phyloP scores from a whole-genome alignment of 2,329 filamentous ascomycete genomes.

The Talaromyces sp. region DNA sequence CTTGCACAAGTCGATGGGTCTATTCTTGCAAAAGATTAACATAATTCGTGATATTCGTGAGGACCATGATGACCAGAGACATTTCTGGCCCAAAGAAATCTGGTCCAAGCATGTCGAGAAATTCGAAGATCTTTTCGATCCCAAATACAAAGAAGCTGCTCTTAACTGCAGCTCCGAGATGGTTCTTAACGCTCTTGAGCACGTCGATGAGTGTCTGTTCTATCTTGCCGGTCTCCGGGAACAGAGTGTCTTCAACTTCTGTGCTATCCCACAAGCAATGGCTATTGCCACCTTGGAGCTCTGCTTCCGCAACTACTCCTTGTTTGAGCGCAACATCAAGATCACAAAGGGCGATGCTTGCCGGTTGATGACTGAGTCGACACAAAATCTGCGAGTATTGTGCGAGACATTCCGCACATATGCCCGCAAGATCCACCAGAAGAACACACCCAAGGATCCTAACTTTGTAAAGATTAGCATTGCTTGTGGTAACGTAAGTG shows the following conservation, averaged over 20 bases:
- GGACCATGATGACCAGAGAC: conserved; percentile 79
- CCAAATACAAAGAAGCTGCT: conserved; percentile 71
- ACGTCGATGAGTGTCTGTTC: conserved; percentile 91
- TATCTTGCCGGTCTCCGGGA: conserved; percentile 94
- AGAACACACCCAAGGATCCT: conserved; percentile 90
- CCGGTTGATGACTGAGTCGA: conserved; percentile 84
- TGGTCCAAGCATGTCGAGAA: conserved; percentile 93
- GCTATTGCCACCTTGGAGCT: conserved; percentile 91
- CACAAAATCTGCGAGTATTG: conserved; percentile 79
- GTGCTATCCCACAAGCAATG: conserved; percentile 95
- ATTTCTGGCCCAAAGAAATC: conserved; percentile 94
- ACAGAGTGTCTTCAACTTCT: conserved; percentile 98
- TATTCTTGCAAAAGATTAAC: conserved; percentile 97
- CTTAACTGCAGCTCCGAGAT: conserved; percentile 88
- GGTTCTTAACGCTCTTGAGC: conserved; percentile 82
- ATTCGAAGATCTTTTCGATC: conserved; percentile 86
- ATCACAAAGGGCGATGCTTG: conserved; percentile 95
- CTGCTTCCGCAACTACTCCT: conserved; percentile 83
- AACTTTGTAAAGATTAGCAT: conserved; percentile 90
- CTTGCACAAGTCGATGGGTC: conserved; percentile 91
- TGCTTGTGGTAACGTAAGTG: conserved; percentile 74
- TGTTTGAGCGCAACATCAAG: conserved; percentile 88
- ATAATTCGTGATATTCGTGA: conserved; percentile 95
- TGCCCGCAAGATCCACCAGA: conserved; percentile 77
- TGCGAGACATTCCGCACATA: conserved; percentile 81